phyloP scores from a whole-genome alignment of 345 rosid species.

The Hirschfeldia incana region DNA sequence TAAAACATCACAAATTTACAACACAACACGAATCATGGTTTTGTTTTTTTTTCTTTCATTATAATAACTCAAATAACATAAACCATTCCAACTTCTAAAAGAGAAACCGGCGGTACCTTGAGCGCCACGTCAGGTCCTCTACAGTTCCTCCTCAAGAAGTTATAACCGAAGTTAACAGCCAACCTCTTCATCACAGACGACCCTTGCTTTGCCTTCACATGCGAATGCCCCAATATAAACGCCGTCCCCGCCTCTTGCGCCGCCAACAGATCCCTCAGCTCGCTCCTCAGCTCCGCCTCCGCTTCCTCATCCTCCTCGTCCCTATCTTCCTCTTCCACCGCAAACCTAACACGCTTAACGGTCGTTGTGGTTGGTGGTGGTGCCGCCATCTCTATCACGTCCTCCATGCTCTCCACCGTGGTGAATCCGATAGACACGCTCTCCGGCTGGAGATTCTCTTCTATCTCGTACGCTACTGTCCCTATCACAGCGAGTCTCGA shows the following conservation, averaged over 20 bases:
- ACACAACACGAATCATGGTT: neutral
- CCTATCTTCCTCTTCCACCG: slow-evolving; percentile 51
- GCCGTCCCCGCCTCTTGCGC: slow-evolving; percentile 87
- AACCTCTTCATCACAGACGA: slow-evolving; percentile 74
- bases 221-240: slow-evolving; percentile 89
- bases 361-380: neutral
- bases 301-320: slow-evolving; percentile 39
- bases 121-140: slow-evolving; percentile 90
- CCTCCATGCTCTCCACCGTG: slow-evolving; percentile 63
- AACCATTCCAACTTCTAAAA: slow-evolving; percentile 95
- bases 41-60: neutral
- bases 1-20: slow-evolving; percentile 29
- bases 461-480: slow-evolving; percentile 60
- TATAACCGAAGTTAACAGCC: slow-evolving; percentile 79
- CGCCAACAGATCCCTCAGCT: slow-evolving; percentile 66
- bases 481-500: slow-evolving; percentile 77
- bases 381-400: slow-evolving; percentile 66
- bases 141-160: slow-evolving; percentile 89
- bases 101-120: slow-evolving; percentile 86
- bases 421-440: slow-evolving; percentile 74
- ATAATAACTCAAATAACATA: slow-evolving; percentile 57
- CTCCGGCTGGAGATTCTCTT: slow-evolving; percentile 60
- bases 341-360: slow-evolving; percentile 70
- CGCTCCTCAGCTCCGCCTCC: slow-evolving; percentile 51
- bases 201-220: slow-evolving; percentile 91